Evolutionary conservation across 805 yeast genomes (phyloP).

Genomic region (Starmerella apis): DNA sequence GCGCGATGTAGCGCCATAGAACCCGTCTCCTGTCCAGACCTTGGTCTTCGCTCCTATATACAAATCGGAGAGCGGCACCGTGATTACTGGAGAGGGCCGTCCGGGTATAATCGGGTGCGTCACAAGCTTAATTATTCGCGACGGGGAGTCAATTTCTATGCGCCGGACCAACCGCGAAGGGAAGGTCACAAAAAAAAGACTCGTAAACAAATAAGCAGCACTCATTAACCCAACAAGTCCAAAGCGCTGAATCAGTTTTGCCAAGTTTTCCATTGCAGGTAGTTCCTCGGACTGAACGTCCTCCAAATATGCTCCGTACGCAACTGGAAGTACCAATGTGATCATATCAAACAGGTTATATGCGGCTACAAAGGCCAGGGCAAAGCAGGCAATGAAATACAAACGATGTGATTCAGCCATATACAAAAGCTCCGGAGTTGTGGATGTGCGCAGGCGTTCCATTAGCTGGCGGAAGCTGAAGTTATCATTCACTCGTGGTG

Average conservation of each 20-base stretch:
- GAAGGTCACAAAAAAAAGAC: slow-evolving; percentile 39
- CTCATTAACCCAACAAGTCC: slow-evolving; percentile 33
- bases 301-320: slow-evolving; percentile 43
- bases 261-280: slow-evolving; percentile 34
- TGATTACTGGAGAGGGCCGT: slow-evolving; percentile 61
- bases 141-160: slow-evolving; percentile 60
- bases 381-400: slow-evolving; percentile 59
- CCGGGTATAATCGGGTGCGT: slow-evolving; percentile 71
- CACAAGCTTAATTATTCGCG: slow-evolving; percentile 50
- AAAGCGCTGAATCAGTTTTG: slow-evolving; percentile 33
- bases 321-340: slow-evolving; percentile 46
- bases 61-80: slow-evolving; percentile 50
- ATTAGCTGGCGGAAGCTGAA: slow-evolving; percentile 53
- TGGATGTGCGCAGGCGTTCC: slow-evolving; percentile 43
- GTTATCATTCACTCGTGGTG: slow-evolving; percentile 55
- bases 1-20: slow-evolving; percentile 71
- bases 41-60: slow-evolving; percentile 50
- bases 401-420: slow-evolving; percentile 76
- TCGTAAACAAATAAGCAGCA: slow-evolving; percentile 36
- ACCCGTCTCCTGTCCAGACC: slow-evolving; percentile 80
- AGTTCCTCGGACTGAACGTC: slow-evolving; percentile 38
- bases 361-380: slow-evolving; percentile 58
- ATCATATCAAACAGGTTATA: slow-evolving; percentile 48
- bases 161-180: slow-evolving; percentile 66
- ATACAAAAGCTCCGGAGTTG: slow-evolving; percentile 62